Base-by-base conservation (phyloP, 169 alveolate species). In the Cryptosporidium viatorum region DNA sequence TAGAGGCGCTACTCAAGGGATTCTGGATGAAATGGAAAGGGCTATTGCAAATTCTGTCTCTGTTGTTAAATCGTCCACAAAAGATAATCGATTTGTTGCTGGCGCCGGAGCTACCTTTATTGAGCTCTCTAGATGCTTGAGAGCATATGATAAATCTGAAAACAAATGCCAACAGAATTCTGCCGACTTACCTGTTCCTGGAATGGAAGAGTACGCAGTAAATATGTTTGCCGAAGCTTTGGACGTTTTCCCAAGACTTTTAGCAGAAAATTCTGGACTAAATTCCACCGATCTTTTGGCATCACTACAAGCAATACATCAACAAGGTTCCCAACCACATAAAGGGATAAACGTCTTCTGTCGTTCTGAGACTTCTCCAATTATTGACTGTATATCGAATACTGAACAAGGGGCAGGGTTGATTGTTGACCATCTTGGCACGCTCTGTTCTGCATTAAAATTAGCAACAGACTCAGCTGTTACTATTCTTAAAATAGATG, bases 1-100 rank as follows among this genome's bases (percentile, higher is more conserved):
- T 33, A 96, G 99, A 94, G 99, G 99, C 10, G 97, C 99, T 33
- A 98, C 99, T 3, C 95, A 96, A 87, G 96, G 97, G 92, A 92
- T 97, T 65, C 92, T 99, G 69, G 99, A 99, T 85, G 99, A 99
- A 94, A 96, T 98, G 85, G 99, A 98, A 93, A 94, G 99, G 91
- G 99, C 99, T 23, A 96, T 99, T 43, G 99, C 97, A 93, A 97
- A 96, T 87, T 98, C 98, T 33, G 98, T 96, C 62, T 94, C 96
- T 86, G 94, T 94, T 21, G 93, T 95, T 39, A 95, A 95, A 86
- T 93, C 95, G 67, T 93, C 96, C 5, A 95, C 96, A 14, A 95
- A 95, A 86, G 96, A 96, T 80, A 93, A 94, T 26, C 91, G 97
- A 26, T 96, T 94, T 91, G 95, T 97, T 31, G 96, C 99, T 48